phyloP scores from a whole-genome alignment of 2,329 filamentous ascomycete genomes.

The Botrytis medusae region DNA sequence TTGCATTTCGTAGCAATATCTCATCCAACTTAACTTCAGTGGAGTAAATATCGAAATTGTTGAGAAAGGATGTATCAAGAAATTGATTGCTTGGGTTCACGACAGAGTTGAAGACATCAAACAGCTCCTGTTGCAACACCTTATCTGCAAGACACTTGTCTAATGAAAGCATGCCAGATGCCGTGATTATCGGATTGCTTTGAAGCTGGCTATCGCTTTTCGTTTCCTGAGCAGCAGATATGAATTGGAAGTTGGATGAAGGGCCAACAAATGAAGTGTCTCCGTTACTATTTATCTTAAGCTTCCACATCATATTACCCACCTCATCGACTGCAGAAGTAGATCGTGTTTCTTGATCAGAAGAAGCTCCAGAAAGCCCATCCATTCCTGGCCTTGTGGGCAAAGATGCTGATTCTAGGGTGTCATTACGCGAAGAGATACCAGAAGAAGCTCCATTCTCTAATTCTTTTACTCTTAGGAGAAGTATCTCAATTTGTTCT shows the following conservation, averaged over 20 bases:
- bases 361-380: background rate
- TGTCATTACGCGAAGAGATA: background rate
- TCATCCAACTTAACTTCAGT: background rate
- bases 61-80: background rate
- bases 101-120: background rate
- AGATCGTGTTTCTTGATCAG: background rate
- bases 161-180: background rate
- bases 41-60: background rate
- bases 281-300: background rate
- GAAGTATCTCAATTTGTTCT: conserved; percentile 7
- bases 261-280: background rate
- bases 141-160: background rate
- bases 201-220: background rate
- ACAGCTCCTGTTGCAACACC: background rate
- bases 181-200: background rate
- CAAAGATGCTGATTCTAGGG: background rate
- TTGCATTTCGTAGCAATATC: background rate
- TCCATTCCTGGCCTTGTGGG: background rate
- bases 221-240: background rate
- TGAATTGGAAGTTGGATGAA: background rate
- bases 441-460: background rate
- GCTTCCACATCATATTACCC: conserved; percentile 4
- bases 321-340: background rate
- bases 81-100: conserved; percentile 4
- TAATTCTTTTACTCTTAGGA: background rate